A percentile compares a stretch with the other conserved stretches of the same genome.
Conservation (phyloP, 2,329 filamentous ascomycete genomes). For the Nigrospora oryzae region DNA sequence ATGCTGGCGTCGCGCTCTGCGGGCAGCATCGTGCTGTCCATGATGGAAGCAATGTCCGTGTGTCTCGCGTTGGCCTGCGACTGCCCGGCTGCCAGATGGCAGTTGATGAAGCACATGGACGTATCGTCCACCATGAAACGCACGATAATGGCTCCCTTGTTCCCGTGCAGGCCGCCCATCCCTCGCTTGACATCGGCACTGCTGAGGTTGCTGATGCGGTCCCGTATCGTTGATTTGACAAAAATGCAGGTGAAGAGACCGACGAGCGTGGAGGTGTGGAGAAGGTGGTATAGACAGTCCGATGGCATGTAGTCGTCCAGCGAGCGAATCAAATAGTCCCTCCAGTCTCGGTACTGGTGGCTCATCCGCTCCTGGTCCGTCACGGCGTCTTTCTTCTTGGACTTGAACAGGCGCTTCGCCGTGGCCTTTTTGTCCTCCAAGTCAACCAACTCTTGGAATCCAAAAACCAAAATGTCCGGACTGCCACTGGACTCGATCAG, state of each 20-base stretch:
- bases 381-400: conserved; percentile 70
- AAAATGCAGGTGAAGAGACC: conserved; percentile 96
- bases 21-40: conserved; percentile 72
- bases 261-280: conserved; percentile 85
- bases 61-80: conserved; percentile 84
- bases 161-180: conserved; percentile 90
- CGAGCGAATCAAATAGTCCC: conserved; percentile 75
- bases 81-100: conserved; percentile 91
- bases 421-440: conserved; percentile 95
- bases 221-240: conserved; percentile 70
- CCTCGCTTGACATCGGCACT: conserved; percentile 87
- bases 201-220: conserved; percentile 68
- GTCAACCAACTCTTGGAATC: conserved; percentile 97
- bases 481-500: conserved; percentile 68
- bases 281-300: conserved; percentile 70
- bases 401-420: conserved; percentile 89
- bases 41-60: conserved; percentile 82
- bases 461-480: conserved; percentile 88
- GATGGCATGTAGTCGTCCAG: conserved; percentile 77
- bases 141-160: conserved; percentile 88
- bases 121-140: conserved; percentile 93
- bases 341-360: conserved; percentile 94
- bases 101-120: conserved; percentile 93
- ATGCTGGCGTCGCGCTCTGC: conserved; percentile 57
- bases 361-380: conserved; percentile 87